phyloP scores from a whole-genome alignment of 495 filamentous ascomycete species.

The Aspergillus homomorphus region DNA sequence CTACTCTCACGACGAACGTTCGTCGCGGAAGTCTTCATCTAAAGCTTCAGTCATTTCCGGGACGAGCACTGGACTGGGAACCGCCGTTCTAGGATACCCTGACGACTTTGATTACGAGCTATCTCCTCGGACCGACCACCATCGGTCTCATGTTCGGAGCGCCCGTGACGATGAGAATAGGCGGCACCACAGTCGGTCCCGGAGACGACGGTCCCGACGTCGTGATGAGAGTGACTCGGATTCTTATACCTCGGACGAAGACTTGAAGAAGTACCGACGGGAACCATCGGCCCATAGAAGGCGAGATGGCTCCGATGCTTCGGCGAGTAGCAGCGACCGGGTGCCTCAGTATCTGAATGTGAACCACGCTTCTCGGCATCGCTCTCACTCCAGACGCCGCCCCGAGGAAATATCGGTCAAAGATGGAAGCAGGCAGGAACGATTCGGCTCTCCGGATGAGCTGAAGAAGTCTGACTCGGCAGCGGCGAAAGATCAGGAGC shows the following conservation, averaged over 20 bases:
- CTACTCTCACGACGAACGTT: slow-evolving; percentile 31
- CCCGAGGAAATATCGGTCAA: slow-evolving; percentile 14
- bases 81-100: slow-evolving; percentile 39
- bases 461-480: slow-evolving; percentile 29
- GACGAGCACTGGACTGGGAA: slow-evolving; percentile 35
- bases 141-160: slow-evolving; percentile 12
- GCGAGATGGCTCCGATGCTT: slow-evolving; percentile 17
- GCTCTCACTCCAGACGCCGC: slow-evolving; percentile 28
- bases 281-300: slow-evolving; percentile 29
- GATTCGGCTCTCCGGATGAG: slow-evolving; percentile 18
- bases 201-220: slow-evolving; percentile 28
- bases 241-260: slow-evolving; percentile 36
- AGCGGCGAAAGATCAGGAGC: slow-evolving; percentile 34
- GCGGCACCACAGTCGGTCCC: slow-evolving; percentile 25
- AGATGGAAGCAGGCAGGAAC: slow-evolving; percentile 5
- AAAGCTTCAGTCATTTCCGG: slow-evolving; percentile 23
- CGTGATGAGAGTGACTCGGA: slow-evolving; percentile 32
- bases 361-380: slow-evolving; percentile 15
- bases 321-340: slow-evolving; percentile 13
- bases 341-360: slow-evolving; percentile 11
- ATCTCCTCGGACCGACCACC: slow-evolving; percentile 15
- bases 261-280: slow-evolving; percentile 35
- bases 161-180: slow-evolving; percentile 9
- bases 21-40: slow-evolving; percentile 18
- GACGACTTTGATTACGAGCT: slow-evolving; percentile 38